Conservation (phyloP, 2,329 filamentous ascomycete species). For the Westerdykella sp. region DNA sequence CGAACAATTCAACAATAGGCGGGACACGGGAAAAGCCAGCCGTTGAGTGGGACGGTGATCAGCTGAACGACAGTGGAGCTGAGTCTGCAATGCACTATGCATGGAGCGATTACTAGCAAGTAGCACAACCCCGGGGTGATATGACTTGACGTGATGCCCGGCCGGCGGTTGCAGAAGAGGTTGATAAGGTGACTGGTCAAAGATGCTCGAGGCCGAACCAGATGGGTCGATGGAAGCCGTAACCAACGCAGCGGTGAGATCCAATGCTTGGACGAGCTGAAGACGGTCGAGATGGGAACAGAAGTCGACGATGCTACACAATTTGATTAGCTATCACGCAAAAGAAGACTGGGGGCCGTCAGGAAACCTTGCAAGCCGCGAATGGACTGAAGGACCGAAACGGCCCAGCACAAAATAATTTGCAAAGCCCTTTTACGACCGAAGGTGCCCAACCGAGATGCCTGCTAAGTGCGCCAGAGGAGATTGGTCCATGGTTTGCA, state of each 20-base stretch:
- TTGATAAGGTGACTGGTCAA: slow-evolving; percentile 47
- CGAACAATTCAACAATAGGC: slow-evolving; percentile 38
- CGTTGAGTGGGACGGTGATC: slow-evolving; percentile 36
- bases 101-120: slow-evolving; percentile 31
- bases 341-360: slow-evolving; percentile 18
- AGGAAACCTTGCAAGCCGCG: slow-evolving; percentile 17
- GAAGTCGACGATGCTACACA: slow-evolving; percentile 30
- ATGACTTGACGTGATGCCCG: slow-evolving; percentile 32
- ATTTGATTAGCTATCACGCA: slow-evolving; percentile 31
- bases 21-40: slow-evolving; percentile 34
- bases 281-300: background rate
- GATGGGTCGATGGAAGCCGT: background rate
- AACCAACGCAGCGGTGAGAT: too few relatives aligned
- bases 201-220: slow-evolving; percentile 19
- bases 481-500: slow-evolving; percentile 22
- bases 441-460: slow-evolving; percentile 15
- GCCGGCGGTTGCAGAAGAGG: slow-evolving; percentile 36
- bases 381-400: slow-evolving; percentile 15
- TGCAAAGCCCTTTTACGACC: slow-evolving; percentile 11
- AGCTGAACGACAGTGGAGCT: slow-evolving; percentile 33
- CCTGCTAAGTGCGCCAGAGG: slow-evolving; percentile 12
- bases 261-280: background rate
- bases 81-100: slow-evolving; percentile 35
- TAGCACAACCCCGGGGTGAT: slow-evolving; percentile 29
- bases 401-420: slow-evolving; percentile 10